Conservation (phyloP, 1,139 yeast genomes). For the Geotrichum restrictum region DNA sequence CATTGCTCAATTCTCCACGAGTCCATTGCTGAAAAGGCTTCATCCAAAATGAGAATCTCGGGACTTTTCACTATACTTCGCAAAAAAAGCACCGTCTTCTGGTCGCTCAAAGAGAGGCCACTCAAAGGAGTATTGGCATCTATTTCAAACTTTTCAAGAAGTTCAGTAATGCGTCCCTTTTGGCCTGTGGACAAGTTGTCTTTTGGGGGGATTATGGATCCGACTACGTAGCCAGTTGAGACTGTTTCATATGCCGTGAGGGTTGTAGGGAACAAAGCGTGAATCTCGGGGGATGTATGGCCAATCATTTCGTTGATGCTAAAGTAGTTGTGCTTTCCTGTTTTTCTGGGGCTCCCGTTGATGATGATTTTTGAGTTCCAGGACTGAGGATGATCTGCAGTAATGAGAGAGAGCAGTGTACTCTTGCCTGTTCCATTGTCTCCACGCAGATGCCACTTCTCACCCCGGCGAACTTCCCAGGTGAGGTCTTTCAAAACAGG, state of each 20-base stretch:
- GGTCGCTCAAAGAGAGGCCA: constrained; percentile 64
- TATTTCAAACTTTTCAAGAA: constrained; percentile 35
- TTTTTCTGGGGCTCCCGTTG: constrained; percentile 62
- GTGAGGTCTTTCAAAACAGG: constrained; percentile 56
- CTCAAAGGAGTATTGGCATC: constrained; percentile 44
- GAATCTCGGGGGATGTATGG: constrained; percentile 86
- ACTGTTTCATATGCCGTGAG: constrained; percentile 55
- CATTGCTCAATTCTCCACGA: constrained; percentile 61
- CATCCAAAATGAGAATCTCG: constrained; percentile 74
- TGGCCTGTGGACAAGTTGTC: constrained; percentile 39
- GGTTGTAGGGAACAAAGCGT: constrained; percentile 66
- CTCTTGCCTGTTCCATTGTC: constrained; percentile 92
- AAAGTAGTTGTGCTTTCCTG: constrained; percentile 75
- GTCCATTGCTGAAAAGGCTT: constrained; percentile 91
- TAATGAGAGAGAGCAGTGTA: constrained; percentile 72
- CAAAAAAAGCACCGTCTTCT: constrained; percentile 70
- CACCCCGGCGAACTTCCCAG: constrained; percentile 68
- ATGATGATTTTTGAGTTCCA: constrained; percentile 73
- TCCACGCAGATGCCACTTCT: constrained; percentile 86
- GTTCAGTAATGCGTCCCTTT: constrained; percentile 35
- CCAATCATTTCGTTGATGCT: constrained; percentile 79
- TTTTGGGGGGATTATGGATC: constrained; percentile 49
- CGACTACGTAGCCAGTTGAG: constrained; percentile 70
- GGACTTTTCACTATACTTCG: constrained; percentile 78
- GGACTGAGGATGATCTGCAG: constrained; percentile 95